A percentile compares a stretch with the other conserved stretches of the same genome.
phyloP scores from a whole-genome alignment of 768 basidiomycete species.

The Pisolithus sp. region DNA sequence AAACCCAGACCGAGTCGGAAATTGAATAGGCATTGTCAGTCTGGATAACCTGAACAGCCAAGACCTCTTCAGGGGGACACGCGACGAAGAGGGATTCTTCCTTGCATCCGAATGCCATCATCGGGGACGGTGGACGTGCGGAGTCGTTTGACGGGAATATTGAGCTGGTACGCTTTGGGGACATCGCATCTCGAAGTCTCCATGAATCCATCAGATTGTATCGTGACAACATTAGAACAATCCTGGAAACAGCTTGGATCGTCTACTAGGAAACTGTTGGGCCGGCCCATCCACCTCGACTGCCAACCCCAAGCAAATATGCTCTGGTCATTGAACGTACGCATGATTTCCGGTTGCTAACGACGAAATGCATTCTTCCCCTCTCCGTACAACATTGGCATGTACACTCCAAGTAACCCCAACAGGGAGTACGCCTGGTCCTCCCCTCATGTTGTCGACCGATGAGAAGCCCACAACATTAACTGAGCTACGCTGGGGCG shows the following conservation, averaged over 20 bases:
- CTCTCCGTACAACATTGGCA: slow-evolving; percentile 16
- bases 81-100: no score
- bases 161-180: not conserved
- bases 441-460: slow-evolving; percentile 12
- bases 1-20: no score
- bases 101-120: not conserved
- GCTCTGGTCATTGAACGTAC: slow-evolving; percentile 7
- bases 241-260: not conserved
- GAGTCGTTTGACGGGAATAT: not conserved
- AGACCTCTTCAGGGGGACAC: no score
- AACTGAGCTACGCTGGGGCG: slow-evolving; percentile 3
- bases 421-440: slow-evolving; percentile 16
- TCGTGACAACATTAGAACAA: not conserved
- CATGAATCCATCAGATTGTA: not conserved
- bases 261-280: not conserved
- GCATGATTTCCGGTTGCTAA: slow-evolving; percentile 4
- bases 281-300: not conserved
- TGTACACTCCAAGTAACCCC: slow-evolving; percentile 9
- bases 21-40: no score
- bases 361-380: slow-evolving; percentile 12
- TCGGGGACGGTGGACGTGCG: not conserved
- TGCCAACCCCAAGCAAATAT: slow-evolving; percentile 9
- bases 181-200: not conserved
- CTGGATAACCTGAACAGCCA: no score
- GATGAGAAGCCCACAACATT: slow-evolving; percentile 13